phyloP scores from a whole-genome alignment of 2,329 filamentous ascomycete genomes.

The Penicillium oxalicum region DNA sequence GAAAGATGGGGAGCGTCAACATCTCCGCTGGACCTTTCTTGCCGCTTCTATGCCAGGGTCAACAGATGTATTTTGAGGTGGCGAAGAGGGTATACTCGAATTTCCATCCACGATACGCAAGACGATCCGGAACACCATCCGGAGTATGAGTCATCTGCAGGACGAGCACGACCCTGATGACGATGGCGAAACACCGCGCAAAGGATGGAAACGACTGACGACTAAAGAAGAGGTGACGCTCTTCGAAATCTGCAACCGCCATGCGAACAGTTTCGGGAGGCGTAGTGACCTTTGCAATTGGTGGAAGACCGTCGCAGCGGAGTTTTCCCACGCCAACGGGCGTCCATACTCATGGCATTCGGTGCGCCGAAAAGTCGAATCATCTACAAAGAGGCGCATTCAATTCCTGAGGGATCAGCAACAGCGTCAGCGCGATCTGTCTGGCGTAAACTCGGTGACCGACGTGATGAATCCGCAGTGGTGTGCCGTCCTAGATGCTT shows the following conservation, averaged over 20 bases:
- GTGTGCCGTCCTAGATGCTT: slow-evolving; percentile 35
- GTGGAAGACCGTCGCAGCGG: slow-evolving; percentile 36
- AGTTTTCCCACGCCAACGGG: slow-evolving; percentile 34
- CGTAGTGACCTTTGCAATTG: slow-evolving; percentile 40
- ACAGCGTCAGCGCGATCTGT: slow-evolving; percentile 9
- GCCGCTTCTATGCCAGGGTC: slow-evolving; percentile 12
- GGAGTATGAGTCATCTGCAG: slow-evolving; percentile 9
- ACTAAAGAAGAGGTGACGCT: slow-evolving; percentile 37
- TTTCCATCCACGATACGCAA: not conserved
- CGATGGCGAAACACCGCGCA: slow-evolving; percentile 19
- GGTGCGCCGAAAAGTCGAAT: slow-evolving; percentile 38
- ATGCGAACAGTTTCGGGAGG: slow-evolving; percentile 33
- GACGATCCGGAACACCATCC: not conserved
- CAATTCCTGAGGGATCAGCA: slow-evolving; percentile 34
- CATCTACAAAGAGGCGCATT: slow-evolving; percentile 37
- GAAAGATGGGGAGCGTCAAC: not conserved
- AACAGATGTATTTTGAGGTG: slow-evolving; percentile 1
- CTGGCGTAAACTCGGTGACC: slow-evolving; percentile 9
- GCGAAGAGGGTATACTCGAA: slow-evolving; percentile 2
- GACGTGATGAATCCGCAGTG: slow-evolving; percentile 35
- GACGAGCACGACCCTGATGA: slow-evolving; percentile 9
- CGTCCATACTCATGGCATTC: slow-evolving; percentile 41
- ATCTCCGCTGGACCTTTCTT: slow-evolving; percentile 3
- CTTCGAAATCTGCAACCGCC: slow-evolving; percentile 38
- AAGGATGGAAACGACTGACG: slow-evolving; percentile 36